Evolutionary conservation across 2,329 filamentous ascomycete species (phyloP).

Genomic region (Trichoderma simmonsii): DNA sequence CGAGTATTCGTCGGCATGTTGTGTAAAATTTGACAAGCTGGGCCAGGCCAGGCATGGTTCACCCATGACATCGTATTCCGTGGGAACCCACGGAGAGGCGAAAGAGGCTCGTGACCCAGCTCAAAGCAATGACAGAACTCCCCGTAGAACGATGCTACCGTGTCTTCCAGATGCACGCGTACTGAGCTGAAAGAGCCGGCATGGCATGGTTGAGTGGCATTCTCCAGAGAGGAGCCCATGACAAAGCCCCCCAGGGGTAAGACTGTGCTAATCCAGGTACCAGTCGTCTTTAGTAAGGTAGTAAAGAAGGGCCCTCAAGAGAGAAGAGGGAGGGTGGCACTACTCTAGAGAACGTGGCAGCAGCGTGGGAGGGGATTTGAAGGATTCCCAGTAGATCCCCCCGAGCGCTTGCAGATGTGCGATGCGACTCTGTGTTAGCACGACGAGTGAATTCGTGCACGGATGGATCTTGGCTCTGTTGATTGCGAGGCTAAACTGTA

Average conservation of each 20-base stretch:
- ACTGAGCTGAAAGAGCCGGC: not conserved
- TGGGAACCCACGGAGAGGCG: not conserved
- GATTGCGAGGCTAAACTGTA: not conserved
- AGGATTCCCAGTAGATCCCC: slow-evolving; percentile 7
- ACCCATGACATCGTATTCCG: not conserved
- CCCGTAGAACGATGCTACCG: not conserved
- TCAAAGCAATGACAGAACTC: not conserved
- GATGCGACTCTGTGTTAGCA: not conserved
- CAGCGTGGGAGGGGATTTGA: slow-evolving; percentile 2
- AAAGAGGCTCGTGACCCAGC: not conserved
- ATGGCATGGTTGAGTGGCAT: not conserved
- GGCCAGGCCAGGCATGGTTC: not conserved
- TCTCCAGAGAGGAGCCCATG: not conserved
- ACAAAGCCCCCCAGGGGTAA: not conserved
- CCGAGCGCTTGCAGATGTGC: slow-evolving; percentile 9
- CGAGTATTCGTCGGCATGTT: not conserved
- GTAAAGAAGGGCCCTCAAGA: not conserved
- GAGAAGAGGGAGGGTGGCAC: slow-evolving; percentile 10
- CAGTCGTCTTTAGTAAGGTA: not conserved
- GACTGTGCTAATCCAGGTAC: slow-evolving; percentile 4
- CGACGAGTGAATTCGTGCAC: not conserved
- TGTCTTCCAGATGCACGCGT: not conserved
- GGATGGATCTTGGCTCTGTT: not conserved
- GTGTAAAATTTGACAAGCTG: not conserved
- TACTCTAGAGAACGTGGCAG: slow-evolving; percentile 13